Evolutionary conservation across 805 yeast species (phyloP).

Genomic region (Zygotorulaspora florentina): DNA sequence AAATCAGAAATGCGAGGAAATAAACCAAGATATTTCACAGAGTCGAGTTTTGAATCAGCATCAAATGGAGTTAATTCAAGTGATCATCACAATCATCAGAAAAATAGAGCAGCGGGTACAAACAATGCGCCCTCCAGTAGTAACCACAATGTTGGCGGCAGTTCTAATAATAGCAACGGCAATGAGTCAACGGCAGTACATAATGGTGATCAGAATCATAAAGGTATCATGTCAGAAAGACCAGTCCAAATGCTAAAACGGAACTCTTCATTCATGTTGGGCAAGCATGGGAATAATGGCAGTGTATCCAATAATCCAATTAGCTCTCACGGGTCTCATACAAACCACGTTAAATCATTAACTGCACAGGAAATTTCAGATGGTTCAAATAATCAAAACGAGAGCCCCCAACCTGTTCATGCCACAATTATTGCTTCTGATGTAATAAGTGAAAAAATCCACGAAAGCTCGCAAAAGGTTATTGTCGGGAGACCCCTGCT

Average conservation of each 20-base stretch:
- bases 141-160: slow-evolving; percentile 1
- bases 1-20: slow-evolving; percentile 40
- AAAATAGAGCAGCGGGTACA: background rate
- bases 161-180: slow-evolving; percentile 2
- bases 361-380: background rate
- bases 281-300: slow-evolving; percentile 2
- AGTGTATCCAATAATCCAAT: background rate
- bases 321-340: background rate
- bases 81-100: slow-evolving; percentile 9
- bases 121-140: background rate
- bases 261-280: slow-evolving; percentile 9
- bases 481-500: slow-evolving; percentile 30
- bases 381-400: slow-evolving; percentile 4
- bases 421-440: slow-evolving; percentile 27
- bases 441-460: slow-evolving; percentile 27
- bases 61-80: slow-evolving; percentile 2
- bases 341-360: background rate
- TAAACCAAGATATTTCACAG: slow-evolving; percentile 34
- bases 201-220: slow-evolving; percentile 5
- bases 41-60: slow-evolving; percentile 24
- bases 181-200: slow-evolving; percentile 9
- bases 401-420: slow-evolving; percentile 20
- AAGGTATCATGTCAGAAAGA: slow-evolving; percentile 13
- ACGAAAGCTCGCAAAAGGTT: slow-evolving; percentile 26
- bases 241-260: slow-evolving; percentile 5